These are phyloP conservation scores for Mortierella sp. DNA, from an alignment of 371 early-diverging fungal species.

Conservation along the genomic window DNA sequence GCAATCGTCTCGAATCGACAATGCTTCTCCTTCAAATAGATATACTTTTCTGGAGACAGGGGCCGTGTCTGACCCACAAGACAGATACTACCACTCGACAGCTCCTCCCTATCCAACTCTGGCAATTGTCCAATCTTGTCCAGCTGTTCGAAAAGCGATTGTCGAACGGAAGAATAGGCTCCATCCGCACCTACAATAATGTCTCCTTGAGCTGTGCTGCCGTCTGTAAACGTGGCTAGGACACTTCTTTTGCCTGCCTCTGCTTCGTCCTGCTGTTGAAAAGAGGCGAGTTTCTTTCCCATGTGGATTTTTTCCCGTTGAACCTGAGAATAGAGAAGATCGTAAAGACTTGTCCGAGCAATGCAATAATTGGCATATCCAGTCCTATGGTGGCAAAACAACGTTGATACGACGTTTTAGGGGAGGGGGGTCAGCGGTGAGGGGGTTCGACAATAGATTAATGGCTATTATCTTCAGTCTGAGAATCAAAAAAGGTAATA, in stretches of 20 bases:
- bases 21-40: conserved; percentile 5
- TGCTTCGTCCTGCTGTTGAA: conserved; percentile 2
- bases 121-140: neutral
- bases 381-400: conserved; percentile 4
- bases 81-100: conserved; percentile 23
- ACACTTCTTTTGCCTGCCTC: too few relatives aligned
- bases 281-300: conserved; percentile 5
- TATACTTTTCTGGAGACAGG: conserved; percentile 11
- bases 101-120: conserved; percentile 5
- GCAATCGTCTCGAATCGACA: conserved; percentile 20
- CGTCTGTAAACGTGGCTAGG: conserved; percentile 14
- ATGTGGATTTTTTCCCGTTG: conserved; percentile 14
- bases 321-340: conserved; percentile 17
- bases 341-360: conserved; percentile 8
- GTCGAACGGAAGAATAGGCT: conserved; percentile 16
- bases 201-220: conserved; percentile 21
- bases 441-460: too few relatives aligned
- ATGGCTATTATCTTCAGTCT: neutral
- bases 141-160: conserved; percentile 8
- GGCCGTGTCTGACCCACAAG: conserved; percentile 23
- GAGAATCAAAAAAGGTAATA: neutral
- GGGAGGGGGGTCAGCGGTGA: too few relatives aligned
- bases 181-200: too few relatives aligned
- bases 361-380: conserved; percentile 17
- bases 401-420: too few relatives aligned